Percentiles rank a stretch among this genome's conserved stretches.
These are phyloP conservation scores for Cyphellophora europaea DNA, from an alignment of 2,329 filamentous ascomycete species.

Conservation along the genomic window DNA sequence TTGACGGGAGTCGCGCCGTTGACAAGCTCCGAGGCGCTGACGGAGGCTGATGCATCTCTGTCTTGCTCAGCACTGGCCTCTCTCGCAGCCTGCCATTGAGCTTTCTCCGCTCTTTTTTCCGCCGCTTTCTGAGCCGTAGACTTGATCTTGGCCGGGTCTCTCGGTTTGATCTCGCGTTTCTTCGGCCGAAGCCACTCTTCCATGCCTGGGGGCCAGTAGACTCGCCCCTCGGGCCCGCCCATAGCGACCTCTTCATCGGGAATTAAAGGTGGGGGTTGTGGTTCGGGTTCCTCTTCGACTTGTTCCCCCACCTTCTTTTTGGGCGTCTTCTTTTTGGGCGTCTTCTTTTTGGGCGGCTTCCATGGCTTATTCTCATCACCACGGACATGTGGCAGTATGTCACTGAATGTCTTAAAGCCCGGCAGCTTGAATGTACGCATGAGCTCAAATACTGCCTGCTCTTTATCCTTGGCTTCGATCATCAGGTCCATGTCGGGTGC, in stretches of 20 bases:
- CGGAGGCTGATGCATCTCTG: constrained; percentile 2
- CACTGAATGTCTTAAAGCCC: constrained; percentile 64
- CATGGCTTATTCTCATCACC: constrained; percentile 60
- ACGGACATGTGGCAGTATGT: constrained; percentile 68
- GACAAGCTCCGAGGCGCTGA: constrained; percentile 1
- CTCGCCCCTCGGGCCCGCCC: constrained; percentile 71
- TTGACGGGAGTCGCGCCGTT: constrained; percentile 6
- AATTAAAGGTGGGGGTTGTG: constrained; percentile 37
- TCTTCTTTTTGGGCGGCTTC: constrained; percentile 28
- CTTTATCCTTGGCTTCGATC: constrained; percentile 98
- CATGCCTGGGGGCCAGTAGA: constrained; percentile 86
- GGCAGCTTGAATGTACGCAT: constrained; percentile 83
- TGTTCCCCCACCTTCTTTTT: constrained; percentile 27
- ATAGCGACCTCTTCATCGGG: constrained; percentile 66
- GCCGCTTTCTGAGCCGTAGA: constrained; percentile 25
- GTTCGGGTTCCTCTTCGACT: constrained; percentile 34
- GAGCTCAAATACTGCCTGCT: constrained; percentile 89
- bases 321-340: constrained; percentile 29
- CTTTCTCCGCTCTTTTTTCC: constrained; percentile 18
- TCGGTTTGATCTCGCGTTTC: constrained; percentile 57
- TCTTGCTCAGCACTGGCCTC: constrained; percentile 10
- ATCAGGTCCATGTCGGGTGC: constrained; percentile 83
- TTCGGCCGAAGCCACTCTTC: constrained; percentile 81
- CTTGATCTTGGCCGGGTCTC: constrained; percentile 24
- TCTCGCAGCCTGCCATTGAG: constrained; percentile 17